These are phyloP conservation scores for Brassica balearica DNA, from an alignment of 441 rosid genomes.

Conservation along the genomic window DNA sequence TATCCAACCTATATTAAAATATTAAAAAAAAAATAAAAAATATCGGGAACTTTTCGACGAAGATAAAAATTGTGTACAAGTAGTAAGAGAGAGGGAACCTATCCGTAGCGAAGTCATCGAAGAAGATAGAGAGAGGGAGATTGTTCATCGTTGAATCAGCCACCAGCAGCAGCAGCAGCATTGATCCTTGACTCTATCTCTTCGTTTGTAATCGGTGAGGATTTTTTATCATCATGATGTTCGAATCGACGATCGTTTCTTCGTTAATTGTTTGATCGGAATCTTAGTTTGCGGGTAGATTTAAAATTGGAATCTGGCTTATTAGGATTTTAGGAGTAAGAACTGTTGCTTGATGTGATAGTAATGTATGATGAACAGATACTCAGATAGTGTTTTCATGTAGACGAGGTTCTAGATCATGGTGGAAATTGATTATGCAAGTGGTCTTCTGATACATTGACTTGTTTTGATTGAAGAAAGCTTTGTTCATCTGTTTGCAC, in stretches of 20 bases:
- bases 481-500: conserved; percentile 1
- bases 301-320: conserved; percentile 16
- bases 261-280: conserved; percentile 16
- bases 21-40: background rate
- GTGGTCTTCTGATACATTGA: conserved; percentile 21
- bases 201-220: conserved; percentile 36
- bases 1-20: background rate
- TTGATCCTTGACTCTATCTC: background rate
- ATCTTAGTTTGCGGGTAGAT: background rate
- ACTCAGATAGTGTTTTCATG: background rate
- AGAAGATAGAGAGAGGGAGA: conserved; percentile 17
- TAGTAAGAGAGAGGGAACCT: conserved; percentile 30
- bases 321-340: conserved; percentile 25
- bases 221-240: conserved; percentile 9
- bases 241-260: conserved; percentile 20
- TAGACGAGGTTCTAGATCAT: conserved; percentile 11
- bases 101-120: conserved; percentile 33
- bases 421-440: conserved; percentile 12
- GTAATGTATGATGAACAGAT: conserved; percentile 22
- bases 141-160: conserved; percentile 21
- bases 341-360: conserved; percentile 22
- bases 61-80: conserved; percentile 18
- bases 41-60: conserved; percentile 23
- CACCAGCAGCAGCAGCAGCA: conserved; percentile 12
- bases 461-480: conserved; percentile 11